A percentile compares a stretch with the other conserved stretches of the same genome.
Conservation (phyloP, 2,329 filamentous ascomycete species). For the Diaporthe aspalathi region DNA sequence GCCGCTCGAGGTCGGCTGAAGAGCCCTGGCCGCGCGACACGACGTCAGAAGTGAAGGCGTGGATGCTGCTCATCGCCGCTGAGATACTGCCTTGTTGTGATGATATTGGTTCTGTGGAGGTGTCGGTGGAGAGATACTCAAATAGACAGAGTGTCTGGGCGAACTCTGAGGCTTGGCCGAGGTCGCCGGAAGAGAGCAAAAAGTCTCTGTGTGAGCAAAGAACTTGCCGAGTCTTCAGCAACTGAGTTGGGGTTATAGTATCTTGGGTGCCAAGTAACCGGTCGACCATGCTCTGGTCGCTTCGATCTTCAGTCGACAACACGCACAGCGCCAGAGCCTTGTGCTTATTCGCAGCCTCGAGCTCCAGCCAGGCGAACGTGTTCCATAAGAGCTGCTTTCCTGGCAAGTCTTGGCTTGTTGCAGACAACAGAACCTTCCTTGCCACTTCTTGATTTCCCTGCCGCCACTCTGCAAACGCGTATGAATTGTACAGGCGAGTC, state of each 20-base stretch:
- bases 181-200: constrained; percentile 62
- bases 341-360: constrained; percentile 55
- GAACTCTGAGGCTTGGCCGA: constrained; percentile 62
- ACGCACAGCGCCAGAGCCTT: constrained; percentile 55
- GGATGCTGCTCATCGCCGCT: constrained; percentile 58
- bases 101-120: constrained; percentile 57
- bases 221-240: constrained; percentile 66
- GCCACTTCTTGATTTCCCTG: constrained; percentile 69
- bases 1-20: constrained; percentile 65
- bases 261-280: constrained; percentile 34
- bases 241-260: constrained; percentile 43
- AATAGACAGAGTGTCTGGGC: constrained; percentile 74
- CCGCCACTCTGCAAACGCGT: constrained; percentile 76
- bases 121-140: constrained; percentile 68
- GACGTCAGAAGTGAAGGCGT: constrained; percentile 57
- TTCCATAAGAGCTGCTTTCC: constrained; percentile 65
- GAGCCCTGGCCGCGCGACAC: constrained; percentile 49
- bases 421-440: constrained; percentile 73
- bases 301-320: constrained; percentile 47
- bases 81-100: constrained; percentile 66
- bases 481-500: constrained; percentile 80
- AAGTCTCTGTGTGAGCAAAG: constrained; percentile 67
- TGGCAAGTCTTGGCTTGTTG: constrained; percentile 62
- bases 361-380: constrained; percentile 75
- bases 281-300: neutral